Evolutionary conservation across 306 rosid genomes (phyloP), one percentile per base, ranked within the genome.

Genomic region (Inga oerstediana): DNA sequence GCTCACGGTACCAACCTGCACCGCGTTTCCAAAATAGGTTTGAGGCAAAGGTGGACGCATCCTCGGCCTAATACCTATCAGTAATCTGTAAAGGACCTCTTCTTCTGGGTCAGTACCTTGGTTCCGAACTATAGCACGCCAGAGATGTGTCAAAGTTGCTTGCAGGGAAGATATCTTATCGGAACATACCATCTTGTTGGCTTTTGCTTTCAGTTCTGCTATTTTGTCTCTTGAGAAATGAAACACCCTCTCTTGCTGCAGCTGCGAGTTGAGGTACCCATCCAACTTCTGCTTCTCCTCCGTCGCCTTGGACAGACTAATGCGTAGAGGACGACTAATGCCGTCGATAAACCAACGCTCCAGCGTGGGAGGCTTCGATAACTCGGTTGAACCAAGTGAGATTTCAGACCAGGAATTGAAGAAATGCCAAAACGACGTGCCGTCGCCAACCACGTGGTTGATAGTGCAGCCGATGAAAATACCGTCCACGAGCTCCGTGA

Each of bases 391-490:
- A 8, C 58, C 52, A 0, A 77, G 79, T 4, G 88, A 85, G 73
- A 88, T 72, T 59, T 85, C 76, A 5, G 87, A 74, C 91, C 88
- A 88, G 0, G 87, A 80, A 64, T 88, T 85, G 74, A 88, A 32
- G 79, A 85, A 83, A 51, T 77, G 82, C 89, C 88, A 88, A 35
- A 86, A 78, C 9, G 86, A 74, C 1, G 74, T 70, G 44, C 89
- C 91, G 30, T 88, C 91, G 0, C 8, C 80, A 1, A 76, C 86
- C 9, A 64, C 39, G 77, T 86, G 91, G 67, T 84, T 84, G 11
- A 82, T 66, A 17, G 89, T 15, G 76, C 46, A 70, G 7, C 78
- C 86, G 24, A 88, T 48, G 81, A 88, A 81, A 10, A 84, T 2
- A 17, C 90, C 90, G 14, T 87, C 90, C 2, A 27, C 19, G 2